Percentiles rank a stretch among this genome's conserved stretches.
Conservation (phyloP, 1,139 yeast species). For the Candida sanyaensis region DNA sequence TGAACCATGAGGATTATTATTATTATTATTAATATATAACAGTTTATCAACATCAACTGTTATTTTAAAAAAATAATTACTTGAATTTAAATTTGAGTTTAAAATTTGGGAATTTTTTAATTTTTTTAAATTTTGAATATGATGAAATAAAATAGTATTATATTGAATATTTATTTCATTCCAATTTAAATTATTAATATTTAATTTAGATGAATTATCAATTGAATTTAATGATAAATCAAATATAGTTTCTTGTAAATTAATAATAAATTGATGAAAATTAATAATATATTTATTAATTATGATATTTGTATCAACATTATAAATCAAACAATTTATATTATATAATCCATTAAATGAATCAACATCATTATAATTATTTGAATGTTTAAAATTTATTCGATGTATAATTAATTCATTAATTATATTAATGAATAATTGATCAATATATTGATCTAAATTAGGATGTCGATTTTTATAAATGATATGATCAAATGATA, state of each 20-base stretch:
- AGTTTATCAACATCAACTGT: constrained; percentile 29
- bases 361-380: background rate
- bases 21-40: constrained; percentile 18
- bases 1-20: background rate
- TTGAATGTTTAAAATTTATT: constrained; percentile 6
- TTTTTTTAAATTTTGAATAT: constrained; percentile 27
- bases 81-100: constrained; percentile 5
- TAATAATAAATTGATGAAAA: constrained; percentile 24
- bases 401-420: constrained; percentile 13
- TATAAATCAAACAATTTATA: constrained; percentile 22
- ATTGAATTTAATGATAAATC: constrained; percentile 6
- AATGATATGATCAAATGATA: constrained; percentile 42
- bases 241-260: constrained; percentile 15
- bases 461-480: constrained; percentile 45
- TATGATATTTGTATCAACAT: constrained; percentile 20
- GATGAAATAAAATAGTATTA: constrained; percentile 30
- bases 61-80: constrained; percentile 29
- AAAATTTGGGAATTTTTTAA: background rate
- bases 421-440: constrained; percentile 21
- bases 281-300: constrained; percentile 28
- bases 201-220: constrained; percentile 15
- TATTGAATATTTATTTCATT: constrained; percentile 34
- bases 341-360: constrained; percentile 8
- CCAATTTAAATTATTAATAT: constrained; percentile 34
- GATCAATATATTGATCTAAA: constrained; percentile 37